A percentile compares a stretch with the other conserved stretches of the same genome.
These are phyloP conservation scores for Exutisphaerella laricina DNA, from an alignment of 2,329 filamentous ascomycete genomes.

Conservation along the genomic window DNA sequence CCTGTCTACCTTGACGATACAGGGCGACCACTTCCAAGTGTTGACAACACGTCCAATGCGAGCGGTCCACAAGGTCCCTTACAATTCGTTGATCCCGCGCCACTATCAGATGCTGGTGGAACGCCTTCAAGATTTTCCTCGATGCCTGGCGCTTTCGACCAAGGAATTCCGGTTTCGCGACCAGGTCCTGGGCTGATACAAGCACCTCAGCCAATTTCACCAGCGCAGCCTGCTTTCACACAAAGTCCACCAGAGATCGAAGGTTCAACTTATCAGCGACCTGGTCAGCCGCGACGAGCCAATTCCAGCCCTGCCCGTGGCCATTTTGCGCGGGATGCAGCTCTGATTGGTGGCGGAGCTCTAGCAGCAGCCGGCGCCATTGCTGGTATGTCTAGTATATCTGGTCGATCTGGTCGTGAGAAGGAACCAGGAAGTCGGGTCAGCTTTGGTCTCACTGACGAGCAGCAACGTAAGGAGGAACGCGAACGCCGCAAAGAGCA, in stretches of 20 bases:
- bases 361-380: conserved; percentile 34
- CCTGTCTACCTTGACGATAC: conserved; percentile 21
- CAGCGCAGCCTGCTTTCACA: conserved; percentile 46
- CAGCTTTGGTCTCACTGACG: conserved; percentile 53
- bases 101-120: conserved; percentile 60
- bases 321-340: conserved; percentile 34
- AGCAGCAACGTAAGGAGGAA: conserved; percentile 48
- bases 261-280: conserved; percentile 1
- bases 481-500: conserved; percentile 33
- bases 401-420: conserved; percentile 20
- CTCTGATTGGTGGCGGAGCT: conserved; percentile 40
- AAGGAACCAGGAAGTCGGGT: conserved; percentile 39
- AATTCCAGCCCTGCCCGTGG: conserved; percentile 29
- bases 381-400: conserved; percentile 19
- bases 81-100: conserved; percentile 61
- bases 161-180: conserved; percentile 39
- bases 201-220: conserved; percentile 73
- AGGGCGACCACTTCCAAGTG: conserved; percentile 41
- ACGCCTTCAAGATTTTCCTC: conserved; percentile 41
- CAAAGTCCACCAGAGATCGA: conserved; percentile 13
- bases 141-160: conserved; percentile 29
- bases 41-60: conserved; percentile 27
- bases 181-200: conserved; percentile 66
- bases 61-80: conserved; percentile 49
- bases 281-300: conserved; percentile 30